phyloP scores from a whole-genome alignment of 129 eudicot species.

The Kitagawia praeruptora region DNA sequence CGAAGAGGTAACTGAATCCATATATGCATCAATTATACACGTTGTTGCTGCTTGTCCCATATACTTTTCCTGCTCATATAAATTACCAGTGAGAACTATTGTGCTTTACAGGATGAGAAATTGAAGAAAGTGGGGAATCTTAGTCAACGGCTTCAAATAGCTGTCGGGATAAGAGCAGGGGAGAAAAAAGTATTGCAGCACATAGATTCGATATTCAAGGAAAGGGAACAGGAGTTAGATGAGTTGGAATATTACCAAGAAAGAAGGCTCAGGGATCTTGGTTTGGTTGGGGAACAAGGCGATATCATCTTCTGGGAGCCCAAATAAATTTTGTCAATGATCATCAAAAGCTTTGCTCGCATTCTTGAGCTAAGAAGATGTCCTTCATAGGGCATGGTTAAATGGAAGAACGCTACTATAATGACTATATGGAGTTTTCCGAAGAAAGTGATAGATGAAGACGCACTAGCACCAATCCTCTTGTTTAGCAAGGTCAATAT shows the following conservation, averaged over 20 bases:
- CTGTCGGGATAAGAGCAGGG: conserved; percentile 65
- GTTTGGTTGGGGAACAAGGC: conserved; percentile 91
- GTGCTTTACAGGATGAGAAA: conserved; percentile 70
- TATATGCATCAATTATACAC: background rate
- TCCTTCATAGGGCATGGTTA: background rate
- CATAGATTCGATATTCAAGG: conserved; percentile 57
- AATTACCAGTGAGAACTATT: background rate
- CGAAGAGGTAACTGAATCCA: conserved; percentile 57
- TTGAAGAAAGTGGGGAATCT: conserved; percentile 45
- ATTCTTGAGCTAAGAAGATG: background rate
- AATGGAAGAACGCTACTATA: background rate
- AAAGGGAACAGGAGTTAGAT: conserved; percentile 62
- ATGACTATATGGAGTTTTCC: background rate
- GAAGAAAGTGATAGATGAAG: background rate
- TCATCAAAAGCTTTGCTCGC: background rate
- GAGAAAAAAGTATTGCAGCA: conserved; percentile 86
- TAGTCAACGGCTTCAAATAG: conserved; percentile 45
- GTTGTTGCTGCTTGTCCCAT: background rate
- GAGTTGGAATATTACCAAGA: conserved; percentile 85
- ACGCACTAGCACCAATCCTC: background rate
- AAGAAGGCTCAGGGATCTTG: conserved; percentile 94
- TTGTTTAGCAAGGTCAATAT: background rate
- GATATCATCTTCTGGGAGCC: conserved; percentile 88
- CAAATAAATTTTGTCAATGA: conserved; percentile 25
- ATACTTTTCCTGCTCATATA: background rate